Conservation (phyloP, 352 stramenopile species). For the Phytopythium chamaehyphon region DNA sequence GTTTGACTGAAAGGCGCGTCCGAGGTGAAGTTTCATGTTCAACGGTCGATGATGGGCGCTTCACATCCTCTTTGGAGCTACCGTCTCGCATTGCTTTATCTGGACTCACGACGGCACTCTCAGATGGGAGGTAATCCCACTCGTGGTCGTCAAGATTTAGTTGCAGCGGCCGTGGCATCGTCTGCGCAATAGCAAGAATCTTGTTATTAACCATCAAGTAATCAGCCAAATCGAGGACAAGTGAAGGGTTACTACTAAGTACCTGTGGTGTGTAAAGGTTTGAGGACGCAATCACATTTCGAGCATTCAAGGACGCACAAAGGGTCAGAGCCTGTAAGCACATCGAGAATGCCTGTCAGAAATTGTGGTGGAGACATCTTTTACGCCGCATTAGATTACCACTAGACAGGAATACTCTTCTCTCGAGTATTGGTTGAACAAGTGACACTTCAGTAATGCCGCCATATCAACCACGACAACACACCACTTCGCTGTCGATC, state of each 20-base stretch:
- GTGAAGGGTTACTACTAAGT: not conserved
- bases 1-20: not conserved
- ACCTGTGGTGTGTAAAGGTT: conserved; percentile 44
- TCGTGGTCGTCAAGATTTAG: not conserved
- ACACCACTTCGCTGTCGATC: conserved; percentile 40
- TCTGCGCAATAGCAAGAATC: not conserved
- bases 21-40: not conserved
- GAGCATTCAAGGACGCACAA: conserved; percentile 60
- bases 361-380: not conserved
- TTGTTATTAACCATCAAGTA: not conserved
- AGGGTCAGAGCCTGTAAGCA: conserved; percentile 41
- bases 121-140: conserved; percentile 4
- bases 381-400: conserved; percentile 10
- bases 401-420: conserved; percentile 66
- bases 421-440: conserved; percentile 63
- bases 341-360: not conserved
- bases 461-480: conserved; percentile 63
- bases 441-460: conserved; percentile 55
- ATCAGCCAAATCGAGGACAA: not conserved
- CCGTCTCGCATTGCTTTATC: not conserved
- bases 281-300: conserved; percentile 59
- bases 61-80: conserved; percentile 1
- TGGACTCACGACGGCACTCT: not conserved
- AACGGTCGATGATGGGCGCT: not conserved
- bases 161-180: not conserved